Percentiles rank a stretch among this genome's conserved stretches.
phyloP scores from a whole-genome alignment of 2,329 filamentous ascomycete genomes.

The Hirsutella thompsonii region DNA sequence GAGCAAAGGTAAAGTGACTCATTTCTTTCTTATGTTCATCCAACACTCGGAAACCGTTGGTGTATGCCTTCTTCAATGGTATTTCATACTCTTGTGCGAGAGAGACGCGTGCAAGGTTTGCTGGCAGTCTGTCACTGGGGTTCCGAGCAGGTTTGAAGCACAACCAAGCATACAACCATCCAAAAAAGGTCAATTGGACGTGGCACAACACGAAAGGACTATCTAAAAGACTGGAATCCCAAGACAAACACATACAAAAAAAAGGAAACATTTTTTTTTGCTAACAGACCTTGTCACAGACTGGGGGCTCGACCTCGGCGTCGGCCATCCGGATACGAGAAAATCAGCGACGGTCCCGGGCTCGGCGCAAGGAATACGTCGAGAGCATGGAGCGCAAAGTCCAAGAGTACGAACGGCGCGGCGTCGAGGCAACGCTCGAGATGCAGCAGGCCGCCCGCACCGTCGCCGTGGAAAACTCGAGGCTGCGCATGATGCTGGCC shows the following conservation, averaged over 20 bases:
- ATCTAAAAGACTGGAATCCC: neutral
- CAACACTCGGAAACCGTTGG: neutral
- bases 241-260: neutral
- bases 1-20: constrained; percentile 4
- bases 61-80: neutral
- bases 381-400: constrained; percentile 32
- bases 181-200: too few relatives aligned
- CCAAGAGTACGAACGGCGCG: constrained; percentile 32
- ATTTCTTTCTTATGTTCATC: neutral
- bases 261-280: neutral
- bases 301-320: constrained; percentile 13
- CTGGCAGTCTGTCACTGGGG: too few relatives aligned
- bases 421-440: constrained; percentile 34
- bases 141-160: too few relatives aligned
- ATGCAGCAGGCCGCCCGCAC: constrained; percentile 40
- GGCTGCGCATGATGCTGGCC: constrained; percentile 28
- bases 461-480: constrained; percentile 34
- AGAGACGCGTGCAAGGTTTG: neutral
- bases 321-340: constrained; percentile 29
- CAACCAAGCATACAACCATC: too few relatives aligned
- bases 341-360: constrained; percentile 40
- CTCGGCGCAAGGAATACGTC: constrained; percentile 36
- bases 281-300: constrained; percentile 2
- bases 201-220: neutral
- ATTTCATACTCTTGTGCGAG: neutral